Evolutionary conservation across 2,329 filamentous ascomycete species (phyloP), one percentile per base, ranked within the genome.

Genomic region (Bipolaris gigantea): DNA sequence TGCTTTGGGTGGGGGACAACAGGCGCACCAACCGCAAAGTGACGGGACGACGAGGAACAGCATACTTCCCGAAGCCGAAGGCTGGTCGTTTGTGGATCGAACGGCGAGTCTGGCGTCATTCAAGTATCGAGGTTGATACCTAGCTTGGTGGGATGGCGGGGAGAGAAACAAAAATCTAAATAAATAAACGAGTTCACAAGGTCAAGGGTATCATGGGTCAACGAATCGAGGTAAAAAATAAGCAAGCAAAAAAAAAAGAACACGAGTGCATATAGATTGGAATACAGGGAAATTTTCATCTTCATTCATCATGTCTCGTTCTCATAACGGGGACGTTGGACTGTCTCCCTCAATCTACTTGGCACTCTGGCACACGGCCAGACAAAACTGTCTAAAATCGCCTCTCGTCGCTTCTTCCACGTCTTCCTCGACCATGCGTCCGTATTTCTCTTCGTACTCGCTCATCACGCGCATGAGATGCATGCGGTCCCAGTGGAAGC

Each of bases 401-500:
- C 88, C 85, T 58, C 83, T 85, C 0, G 90, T 89, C 38, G 89
- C 89, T 48, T 92, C 89, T 43, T 84, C 83, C 34, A 99, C 85
- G 39, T 90, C 90, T 41, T 90, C 86, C 69, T 91, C 85, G 59
- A 97, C 81, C 41, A 88, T 84, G 46, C 82, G 78, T 5, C 83
- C 82, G 74, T 97, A 97, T 57, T 92, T 86, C 57, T 88, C 85
- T 52, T 84, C 82, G 75, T 92, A 99, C 58, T 92, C 89, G 30
- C 78, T 76, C 80, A 95, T 95, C 49, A 97, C 85, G 18, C 83
- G 82, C 55, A 86, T 84, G 76, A 97, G 82, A 75, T 97, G 93
- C 59, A 83, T 77, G 4, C 88, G 84, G 68, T 97, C 92, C 94
- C 94, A 97, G 76, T 97, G 94, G 73, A 93, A 85, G 30, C 94